These are phyloP conservation scores for Phytophthora capsici DNA, from an alignment of 352 stramenopile species.

Conservation along the genomic window DNA sequence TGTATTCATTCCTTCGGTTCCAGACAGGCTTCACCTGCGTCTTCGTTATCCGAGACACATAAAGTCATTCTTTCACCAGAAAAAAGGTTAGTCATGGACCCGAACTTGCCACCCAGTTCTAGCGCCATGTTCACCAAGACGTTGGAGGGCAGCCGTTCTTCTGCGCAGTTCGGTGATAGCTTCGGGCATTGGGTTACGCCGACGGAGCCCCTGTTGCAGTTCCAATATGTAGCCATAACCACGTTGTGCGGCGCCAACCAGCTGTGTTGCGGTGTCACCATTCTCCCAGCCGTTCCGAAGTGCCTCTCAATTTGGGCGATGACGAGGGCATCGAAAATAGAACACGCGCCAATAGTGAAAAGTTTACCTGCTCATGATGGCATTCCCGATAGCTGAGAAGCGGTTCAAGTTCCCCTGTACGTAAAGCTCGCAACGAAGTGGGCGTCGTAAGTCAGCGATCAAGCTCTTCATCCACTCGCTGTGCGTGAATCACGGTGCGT, in stretches of 20 bases:
- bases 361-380: neutral
- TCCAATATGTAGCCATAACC: conserved; percentile 9
- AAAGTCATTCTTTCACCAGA: too few species aligned
- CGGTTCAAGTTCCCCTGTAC: neutral
- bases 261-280: conserved; percentile 1
- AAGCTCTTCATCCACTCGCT: neutral
- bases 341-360: conserved; percentile 1
- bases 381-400: neutral
- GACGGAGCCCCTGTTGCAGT: conserved; percentile 10
- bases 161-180: neutral
- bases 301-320: conserved; percentile 12
- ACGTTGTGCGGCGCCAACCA: neutral
- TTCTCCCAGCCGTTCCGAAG: conserved; percentile 3
- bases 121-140: neutral
- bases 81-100: too few species aligned
- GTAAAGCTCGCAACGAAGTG: neutral
- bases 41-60: too few species aligned
- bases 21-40: too few species aligned
- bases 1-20: too few species aligned
- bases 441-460: neutral
- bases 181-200: conserved; percentile 8
- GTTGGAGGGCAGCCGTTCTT: neutral
- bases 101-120: too few species aligned
- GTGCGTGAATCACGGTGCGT: too few species aligned
- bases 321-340: conserved; percentile 11